Base-by-base conservation (phyloP, 805 yeast species). In the Candida caryicola region DNA sequence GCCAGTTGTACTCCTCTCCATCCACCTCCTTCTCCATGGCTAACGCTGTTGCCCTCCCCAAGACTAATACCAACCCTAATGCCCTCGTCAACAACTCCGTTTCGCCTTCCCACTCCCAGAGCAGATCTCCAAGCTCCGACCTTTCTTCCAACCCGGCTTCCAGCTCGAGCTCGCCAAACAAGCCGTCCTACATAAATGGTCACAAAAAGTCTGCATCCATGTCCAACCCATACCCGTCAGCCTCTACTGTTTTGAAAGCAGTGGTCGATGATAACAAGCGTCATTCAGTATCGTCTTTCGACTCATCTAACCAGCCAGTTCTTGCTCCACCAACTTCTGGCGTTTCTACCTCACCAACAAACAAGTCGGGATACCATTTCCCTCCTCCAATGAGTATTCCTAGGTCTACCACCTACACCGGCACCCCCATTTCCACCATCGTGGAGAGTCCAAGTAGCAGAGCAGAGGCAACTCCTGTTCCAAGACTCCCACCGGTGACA, bases 211-310 rank as follows among this genome's bases (percentile, higher is more conserved):
- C 69, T n/a, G 53, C 66, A 5, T 57, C 65, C 3, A 43, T 58
- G 28, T 54, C 66, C 5, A 45, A 40, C 19, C 29, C 49, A 33
- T 63, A 71, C 41, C 67, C 80, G 1, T 66, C 85, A 2, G 90
- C 88, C 3, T 77, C 85, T 26, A 54, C 71, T 44, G 90, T 84
- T 7, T 64, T 84, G 41, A 85, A 82, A 53, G 89, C 89, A 0
- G 84, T 83, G 37, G 88, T 80, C 10, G 77, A 79, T 43, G 85
- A 85, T 6, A 82, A 77, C 31, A 54, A 58, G 16, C 43, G 55
- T 27, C 43, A 44, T 37, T 48, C 58, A 6, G 19, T 47, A n/a
- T 32, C 44, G 5, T 50, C 54, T 2, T 35, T 48, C 23, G 52
- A 47, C 28, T 42, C 52, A 27, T 19, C 45, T 6, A 41, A 39